phyloP scores from a whole-genome alignment of 2,329 filamentous ascomycete species.

The Paecilomyces formosus region DNA sequence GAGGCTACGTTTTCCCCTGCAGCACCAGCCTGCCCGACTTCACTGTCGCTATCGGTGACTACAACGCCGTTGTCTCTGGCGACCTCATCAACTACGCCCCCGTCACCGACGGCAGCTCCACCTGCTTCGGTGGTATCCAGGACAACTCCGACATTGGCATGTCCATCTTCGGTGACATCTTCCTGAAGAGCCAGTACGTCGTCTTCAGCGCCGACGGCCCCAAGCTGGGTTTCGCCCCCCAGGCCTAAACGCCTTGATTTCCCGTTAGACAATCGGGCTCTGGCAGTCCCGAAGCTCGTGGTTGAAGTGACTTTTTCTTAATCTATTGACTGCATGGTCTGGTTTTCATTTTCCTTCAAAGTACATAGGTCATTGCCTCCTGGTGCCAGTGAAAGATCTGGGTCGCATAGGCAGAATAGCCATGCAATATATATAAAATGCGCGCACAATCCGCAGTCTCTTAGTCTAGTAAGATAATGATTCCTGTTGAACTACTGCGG shows the following conservation, averaged over 20 bases:
- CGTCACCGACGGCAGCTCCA: constrained; percentile 24
- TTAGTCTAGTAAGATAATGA: background rate
- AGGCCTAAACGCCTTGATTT: constrained; percentile 15
- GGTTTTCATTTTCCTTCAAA: background rate
- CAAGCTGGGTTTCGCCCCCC: constrained; percentile 42
- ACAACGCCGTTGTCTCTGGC: constrained; percentile 46
- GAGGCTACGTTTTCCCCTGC: constrained; percentile 52
- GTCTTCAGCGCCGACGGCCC: constrained; percentile 56
- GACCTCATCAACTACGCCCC: constrained; percentile 47
- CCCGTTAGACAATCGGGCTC: background rate
- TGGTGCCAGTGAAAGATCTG: background rate
- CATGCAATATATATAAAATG: background rate
- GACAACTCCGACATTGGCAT: constrained; percentile 49
- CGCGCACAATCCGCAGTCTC: background rate
- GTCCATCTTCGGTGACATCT: constrained; percentile 69
- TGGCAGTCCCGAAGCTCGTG: background rate
- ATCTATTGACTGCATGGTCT: background rate
- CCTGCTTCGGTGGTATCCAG: constrained; percentile 74
- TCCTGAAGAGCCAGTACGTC: constrained; percentile 70
- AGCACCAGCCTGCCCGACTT: constrained; percentile 45
- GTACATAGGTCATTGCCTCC: background rate
- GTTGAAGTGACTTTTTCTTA: background rate
- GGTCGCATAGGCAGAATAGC: background rate
- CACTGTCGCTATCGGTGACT: constrained; percentile 43
- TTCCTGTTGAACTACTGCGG: background rate